Evolutionary conservation across 169 alveolate genomes (phyloP).

Genomic region (Cryptosporidium ubiquitum): DNA sequence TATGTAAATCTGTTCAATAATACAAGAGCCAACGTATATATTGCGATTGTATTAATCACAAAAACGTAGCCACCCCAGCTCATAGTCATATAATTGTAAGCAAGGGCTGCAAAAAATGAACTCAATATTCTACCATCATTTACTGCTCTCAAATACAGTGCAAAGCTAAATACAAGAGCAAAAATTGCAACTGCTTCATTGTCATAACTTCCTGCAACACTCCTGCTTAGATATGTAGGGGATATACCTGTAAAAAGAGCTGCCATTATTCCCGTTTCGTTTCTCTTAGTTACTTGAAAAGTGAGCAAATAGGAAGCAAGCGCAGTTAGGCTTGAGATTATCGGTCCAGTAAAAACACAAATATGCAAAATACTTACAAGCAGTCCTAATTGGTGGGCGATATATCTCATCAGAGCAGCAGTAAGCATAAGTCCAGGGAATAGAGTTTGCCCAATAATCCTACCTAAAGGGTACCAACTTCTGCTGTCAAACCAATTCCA

Average conservation of each 20-base stretch:
- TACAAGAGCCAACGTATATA: conserved; percentile 90
- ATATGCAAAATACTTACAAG: conserved; percentile 93
- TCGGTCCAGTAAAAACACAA: conserved; percentile 97
- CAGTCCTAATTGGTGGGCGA: conserved; percentile 79
- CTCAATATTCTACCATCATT: conserved; percentile 90
- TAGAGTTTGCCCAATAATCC: conserved; percentile 97
- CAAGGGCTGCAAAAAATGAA: conserved; percentile 82
- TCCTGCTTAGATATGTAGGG: conserved; percentile 96
- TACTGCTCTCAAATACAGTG: conserved; percentile 92
- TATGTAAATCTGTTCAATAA: conserved; percentile 89
- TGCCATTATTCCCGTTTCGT: conserved; percentile 94
- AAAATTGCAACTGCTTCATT: conserved; percentile 98
- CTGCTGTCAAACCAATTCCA: conserved; percentile 97
- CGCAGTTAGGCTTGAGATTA: conserved; percentile 93
- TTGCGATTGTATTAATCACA: conserved; percentile 94
- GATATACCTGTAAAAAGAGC: conserved; percentile 95
- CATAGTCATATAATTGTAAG: conserved; percentile 92
- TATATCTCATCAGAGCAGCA: conserved; percentile 85
- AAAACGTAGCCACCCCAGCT: conserved; percentile 99
- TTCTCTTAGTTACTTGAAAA: conserved; percentile 85
- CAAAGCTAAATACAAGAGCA: conserved; percentile 94
- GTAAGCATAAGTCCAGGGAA: conserved; percentile 98
- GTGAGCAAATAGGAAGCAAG: conserved; percentile 92
- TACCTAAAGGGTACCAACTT: conserved; percentile 98
- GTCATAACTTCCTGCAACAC: conserved; percentile 98